Evolutionary conservation across 345 rosid genomes (phyloP).

Genomic region (Rhizophora apiculata): DNA sequence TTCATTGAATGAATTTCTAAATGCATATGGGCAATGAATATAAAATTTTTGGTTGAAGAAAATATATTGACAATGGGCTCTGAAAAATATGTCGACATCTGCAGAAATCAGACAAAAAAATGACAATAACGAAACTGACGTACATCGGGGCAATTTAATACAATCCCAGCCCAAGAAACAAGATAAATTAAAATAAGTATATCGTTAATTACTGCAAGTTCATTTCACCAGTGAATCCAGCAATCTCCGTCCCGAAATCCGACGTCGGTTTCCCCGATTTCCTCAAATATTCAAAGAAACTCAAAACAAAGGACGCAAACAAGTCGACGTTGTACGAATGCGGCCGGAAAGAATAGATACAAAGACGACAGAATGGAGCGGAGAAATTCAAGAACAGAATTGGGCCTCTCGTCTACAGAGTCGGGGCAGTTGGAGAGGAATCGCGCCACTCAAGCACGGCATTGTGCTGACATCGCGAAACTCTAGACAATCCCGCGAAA

Average conservation of each 20-base stretch:
- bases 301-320: conserved; percentile 56
- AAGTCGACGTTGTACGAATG: conserved; percentile 55
- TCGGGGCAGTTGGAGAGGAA: conserved; percentile 49
- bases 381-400: conserved; percentile 61
- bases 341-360: conserved; percentile 65
- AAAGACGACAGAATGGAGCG: conserved; percentile 70
- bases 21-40: too few relatives aligned
- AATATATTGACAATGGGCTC: too few relatives aligned
- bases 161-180: not conserved
- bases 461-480: conserved; percentile 80
- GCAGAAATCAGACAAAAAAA: too few relatives aligned
- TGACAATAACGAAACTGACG: not conserved
- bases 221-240: conserved; percentile 51
- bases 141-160: not conserved
- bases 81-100: too few relatives aligned
- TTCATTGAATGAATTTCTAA: too few relatives aligned
- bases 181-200: not conserved
- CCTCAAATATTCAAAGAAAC: conserved; percentile 59
- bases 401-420: conserved; percentile 19
- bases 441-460: conserved; percentile 72
- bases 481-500: conserved; percentile 66
- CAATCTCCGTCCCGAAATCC: conserved; percentile 65
- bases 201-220: too few relatives aligned
- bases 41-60: too few relatives aligned
- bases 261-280: conserved; percentile 44